Conservation (phyloP, 2,329 filamentous ascomycete genomes). For the Botryotinia calthae region DNA sequence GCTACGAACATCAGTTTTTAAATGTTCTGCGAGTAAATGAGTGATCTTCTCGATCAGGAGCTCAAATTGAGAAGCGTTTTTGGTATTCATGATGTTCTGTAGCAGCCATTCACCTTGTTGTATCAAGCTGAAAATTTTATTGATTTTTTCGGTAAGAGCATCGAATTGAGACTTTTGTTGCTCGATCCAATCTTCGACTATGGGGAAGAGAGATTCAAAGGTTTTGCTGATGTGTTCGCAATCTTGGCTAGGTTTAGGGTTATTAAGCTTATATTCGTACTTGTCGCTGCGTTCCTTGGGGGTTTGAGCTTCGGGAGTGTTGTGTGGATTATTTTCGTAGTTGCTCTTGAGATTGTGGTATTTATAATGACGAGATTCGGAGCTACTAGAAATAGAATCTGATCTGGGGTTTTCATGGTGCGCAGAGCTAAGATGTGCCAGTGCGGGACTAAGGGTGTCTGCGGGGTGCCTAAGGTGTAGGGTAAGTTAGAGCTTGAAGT, state of each 20-base stretch:
- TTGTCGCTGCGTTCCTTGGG: background rate
- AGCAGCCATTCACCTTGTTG: background rate
- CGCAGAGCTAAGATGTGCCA: background rate
- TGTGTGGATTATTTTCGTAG: background rate
- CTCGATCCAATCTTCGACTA: background rate
- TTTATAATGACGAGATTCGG: background rate
- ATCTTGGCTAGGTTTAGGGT: background rate
- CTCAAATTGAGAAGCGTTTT: background rate
- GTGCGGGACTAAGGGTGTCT: background rate
- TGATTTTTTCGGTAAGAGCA: background rate
- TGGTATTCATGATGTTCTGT: background rate
- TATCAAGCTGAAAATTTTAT: background rate
- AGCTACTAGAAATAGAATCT: background rate
- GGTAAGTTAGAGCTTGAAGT: background rate
- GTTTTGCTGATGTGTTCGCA: background rate
- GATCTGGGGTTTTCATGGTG: background rate
- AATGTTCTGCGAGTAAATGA: background rate
- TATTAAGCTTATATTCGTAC: background rate
- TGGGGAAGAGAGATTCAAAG: background rate
- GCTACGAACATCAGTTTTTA: background rate
- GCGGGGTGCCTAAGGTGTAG: background rate
- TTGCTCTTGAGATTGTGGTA: background rate
- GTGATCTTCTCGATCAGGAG: background rate
- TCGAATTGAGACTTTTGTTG: constrained; percentile 5
- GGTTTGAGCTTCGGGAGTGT: background rate